phyloP scores from a whole-genome alignment of 768 basidiomycete species.

The Vararia minispora region DNA sequence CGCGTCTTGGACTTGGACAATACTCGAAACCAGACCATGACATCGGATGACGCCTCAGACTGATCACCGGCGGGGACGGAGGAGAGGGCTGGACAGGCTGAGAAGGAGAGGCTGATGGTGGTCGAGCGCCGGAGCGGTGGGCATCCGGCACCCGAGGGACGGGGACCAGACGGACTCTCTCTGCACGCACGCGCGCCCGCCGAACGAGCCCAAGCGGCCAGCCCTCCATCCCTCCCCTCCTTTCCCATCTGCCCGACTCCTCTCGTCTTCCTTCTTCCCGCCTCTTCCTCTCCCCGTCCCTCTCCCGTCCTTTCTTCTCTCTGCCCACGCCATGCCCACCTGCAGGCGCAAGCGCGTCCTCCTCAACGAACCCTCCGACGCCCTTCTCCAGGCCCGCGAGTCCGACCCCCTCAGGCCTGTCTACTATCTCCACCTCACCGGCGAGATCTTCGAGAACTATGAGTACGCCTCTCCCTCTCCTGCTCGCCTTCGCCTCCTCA shows the following conservation, averaged over 20 bases:
- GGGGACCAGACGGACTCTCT: conserved; percentile 12
- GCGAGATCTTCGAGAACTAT: conserved; percentile 95
- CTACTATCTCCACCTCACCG: conserved; percentile 88
- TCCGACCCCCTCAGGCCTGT: conserved; percentile 63
- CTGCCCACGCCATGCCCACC: conserved; percentile 53
- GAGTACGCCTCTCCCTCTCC: conserved; percentile 51
- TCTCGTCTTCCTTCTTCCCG: conserved; percentile 12
- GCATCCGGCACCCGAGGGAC: conserved; percentile 4
- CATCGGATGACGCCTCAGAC: too few relatives aligned
- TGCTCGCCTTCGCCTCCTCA: conserved; percentile 16
- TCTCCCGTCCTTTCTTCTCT: conserved; percentile 8
- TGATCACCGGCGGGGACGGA: too few relatives aligned
- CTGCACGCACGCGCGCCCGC: too few relatives aligned
- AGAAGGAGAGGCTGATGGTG: too few relatives aligned
- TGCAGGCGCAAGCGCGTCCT: conserved; percentile 86
- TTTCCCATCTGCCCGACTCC: conserved; percentile 5
- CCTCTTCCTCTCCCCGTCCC: conserved; percentile 14
- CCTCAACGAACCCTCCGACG: conserved; percentile 69
- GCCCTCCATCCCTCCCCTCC: conserved; percentile 3
- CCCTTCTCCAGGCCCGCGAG: conserved; percentile 54
- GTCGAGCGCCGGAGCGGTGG: conserved; percentile 1
- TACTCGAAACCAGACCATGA: too few relatives aligned
- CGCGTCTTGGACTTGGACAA: too few relatives aligned
- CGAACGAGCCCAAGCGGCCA: conserved; percentile 5
- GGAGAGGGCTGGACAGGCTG: too few relatives aligned